Evolutionary conservation across 192 early-diverging fungal species (phyloP), one percentile per base, ranked within the genome.

Genomic region (Rhizophagus clarus): DNA sequence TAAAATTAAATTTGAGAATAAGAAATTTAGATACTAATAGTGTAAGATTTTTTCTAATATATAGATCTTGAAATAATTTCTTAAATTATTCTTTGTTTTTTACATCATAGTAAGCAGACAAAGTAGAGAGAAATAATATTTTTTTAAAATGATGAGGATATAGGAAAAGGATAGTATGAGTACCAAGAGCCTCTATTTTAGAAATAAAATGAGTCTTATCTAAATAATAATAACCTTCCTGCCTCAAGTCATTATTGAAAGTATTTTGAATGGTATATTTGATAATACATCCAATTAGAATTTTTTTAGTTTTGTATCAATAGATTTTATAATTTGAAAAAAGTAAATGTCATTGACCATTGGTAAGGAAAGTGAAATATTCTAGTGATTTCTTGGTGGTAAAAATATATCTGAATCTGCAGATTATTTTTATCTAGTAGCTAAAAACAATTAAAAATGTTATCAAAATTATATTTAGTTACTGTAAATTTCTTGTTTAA

Each of bases 181-280:
- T 26, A 32, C 34, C n/a, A 28, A 68, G 66, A 68, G 26, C 66
- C 14, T 68, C 66, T 68, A 68, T 68, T 68, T 68, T 68, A 24
- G n/a, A n/a, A n/a, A n/a, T n/a, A n/a, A n/a, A n/a, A n/a, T n/a
- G n/a, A n/a, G n/a, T n/a, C n/a, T n/a, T 68, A 29, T 68, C 66
- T 29, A 28, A 37, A 68, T 68, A 68, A 68, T 68, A 68, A 68
- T 26, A 28, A 29, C 66, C 66, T 32, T 37, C 34, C 66, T 28
- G 29, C 34, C 26, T 68, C 34, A 68, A 29, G 9, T 28, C 66
- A 68, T 7, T 15, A 37, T 28, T 68, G 66, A 68, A 68, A 68
- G 3, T 68, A 68, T 68, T 14, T 68, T 29, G 66, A 68, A 15
- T 14, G 66, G n/a, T 28, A 29, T 68, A 12, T n/a, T 15, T 22